These are phyloP conservation scores for Ogataea saltuana DNA, from an alignment of 805 yeast species.

Conservation along the genomic window DNA sequence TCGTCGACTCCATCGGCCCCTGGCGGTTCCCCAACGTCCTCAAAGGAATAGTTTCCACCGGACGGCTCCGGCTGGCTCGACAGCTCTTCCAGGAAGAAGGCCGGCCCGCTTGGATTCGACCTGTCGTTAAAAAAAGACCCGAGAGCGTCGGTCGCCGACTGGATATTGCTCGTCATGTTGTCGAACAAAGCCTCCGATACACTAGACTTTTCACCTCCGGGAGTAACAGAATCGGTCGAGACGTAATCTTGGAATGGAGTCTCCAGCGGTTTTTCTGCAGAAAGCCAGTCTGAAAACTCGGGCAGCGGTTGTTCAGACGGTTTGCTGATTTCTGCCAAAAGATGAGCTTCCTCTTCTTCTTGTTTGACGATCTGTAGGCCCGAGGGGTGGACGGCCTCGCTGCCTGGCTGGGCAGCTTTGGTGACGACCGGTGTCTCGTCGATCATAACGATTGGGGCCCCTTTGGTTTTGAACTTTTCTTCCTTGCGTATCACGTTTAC, in stretches of 20 bases:
- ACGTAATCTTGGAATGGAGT: too few species aligned
- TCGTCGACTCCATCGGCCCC: too few species aligned
- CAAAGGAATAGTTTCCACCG: not conserved
- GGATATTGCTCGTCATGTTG: constrained; percentile 6
- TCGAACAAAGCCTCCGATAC: not conserved
- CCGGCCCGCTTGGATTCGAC: constrained; percentile 1
- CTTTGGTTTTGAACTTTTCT: not conserved
- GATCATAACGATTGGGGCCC: not conserved
- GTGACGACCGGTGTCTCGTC: not conserved
- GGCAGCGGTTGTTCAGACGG: too few species aligned
- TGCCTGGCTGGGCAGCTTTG: too few species aligned
- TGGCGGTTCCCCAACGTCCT: not conserved
- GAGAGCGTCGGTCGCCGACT: constrained; percentile 8
- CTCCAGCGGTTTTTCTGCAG: too few species aligned
- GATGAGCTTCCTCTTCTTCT: not conserved
- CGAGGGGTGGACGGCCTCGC: too few species aligned
- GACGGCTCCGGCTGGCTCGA: not conserved
- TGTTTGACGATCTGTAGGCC: too few species aligned
- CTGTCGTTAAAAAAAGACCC: constrained; percentile 11
- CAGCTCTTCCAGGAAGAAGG: constrained; percentile 11
- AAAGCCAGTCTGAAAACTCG: not conserved
- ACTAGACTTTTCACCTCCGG: too few species aligned
- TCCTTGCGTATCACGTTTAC: not conserved
- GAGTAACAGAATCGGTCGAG: too few species aligned
- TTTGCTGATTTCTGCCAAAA: too few species aligned